Evolutionary conservation across 169 alveolate genomes (phyloP).

Genomic region (Cryptosporidium parvum): DNA sequence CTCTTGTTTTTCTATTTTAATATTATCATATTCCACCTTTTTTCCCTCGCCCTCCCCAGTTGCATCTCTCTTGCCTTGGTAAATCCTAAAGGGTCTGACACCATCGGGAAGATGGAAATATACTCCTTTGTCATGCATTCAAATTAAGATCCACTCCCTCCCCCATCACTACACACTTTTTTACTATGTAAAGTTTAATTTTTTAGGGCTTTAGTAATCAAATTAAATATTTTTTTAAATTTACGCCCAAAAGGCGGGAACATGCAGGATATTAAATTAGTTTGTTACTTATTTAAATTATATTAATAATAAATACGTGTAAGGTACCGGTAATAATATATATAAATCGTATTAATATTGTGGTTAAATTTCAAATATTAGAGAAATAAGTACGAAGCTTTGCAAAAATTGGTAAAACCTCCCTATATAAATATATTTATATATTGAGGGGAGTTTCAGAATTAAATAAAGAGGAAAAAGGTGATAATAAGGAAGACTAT

Average conservation of each 20-base stretch:
- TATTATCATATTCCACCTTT: not conserved
- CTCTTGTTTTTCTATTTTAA: not conserved
- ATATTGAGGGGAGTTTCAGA: not conserved
- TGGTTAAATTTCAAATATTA: too few species aligned
- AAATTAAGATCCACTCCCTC: not conserved
- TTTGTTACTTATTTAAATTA: not conserved
- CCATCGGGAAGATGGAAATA: not conserved
- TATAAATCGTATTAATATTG: too few species aligned
- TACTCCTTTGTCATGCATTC: not conserved
- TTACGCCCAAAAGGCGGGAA: slow-evolving; percentile 15
- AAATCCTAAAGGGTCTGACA: not conserved
- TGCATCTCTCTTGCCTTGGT: too few species aligned
- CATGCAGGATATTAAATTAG: slow-evolving; percentile 8
- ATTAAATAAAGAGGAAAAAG: not conserved
- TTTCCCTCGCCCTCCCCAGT: not conserved
- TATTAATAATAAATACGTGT: not conserved
- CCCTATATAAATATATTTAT: not conserved
- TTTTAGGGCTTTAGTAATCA: not conserved
- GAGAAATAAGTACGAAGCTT: not conserved
- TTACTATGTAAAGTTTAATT: not conserved
- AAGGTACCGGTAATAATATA: slow-evolving; percentile 2
- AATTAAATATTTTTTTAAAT: not conserved
- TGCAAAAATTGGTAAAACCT: not conserved
- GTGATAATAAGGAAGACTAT: not conserved
- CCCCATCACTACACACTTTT: not conserved